Evolutionary conservation across 345 rosid species (phyloP).

Genomic region (Dimocarpus longan): DNA sequence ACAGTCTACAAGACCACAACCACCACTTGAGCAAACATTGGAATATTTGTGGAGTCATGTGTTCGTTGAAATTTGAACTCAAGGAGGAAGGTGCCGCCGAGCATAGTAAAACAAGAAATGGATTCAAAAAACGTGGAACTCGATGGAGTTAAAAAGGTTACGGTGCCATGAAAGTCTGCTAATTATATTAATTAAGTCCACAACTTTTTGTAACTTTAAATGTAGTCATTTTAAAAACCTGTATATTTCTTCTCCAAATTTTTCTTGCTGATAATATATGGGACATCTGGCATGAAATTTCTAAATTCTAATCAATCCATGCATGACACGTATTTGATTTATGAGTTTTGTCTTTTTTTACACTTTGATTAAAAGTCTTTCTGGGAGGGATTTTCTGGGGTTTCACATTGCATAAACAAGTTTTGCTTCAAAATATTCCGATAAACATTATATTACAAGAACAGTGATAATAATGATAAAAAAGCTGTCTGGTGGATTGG

Average conservation of each 20-base stretch:
- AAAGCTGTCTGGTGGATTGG: conserved; percentile 3
- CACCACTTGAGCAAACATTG: no score
- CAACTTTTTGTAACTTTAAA: neutral
- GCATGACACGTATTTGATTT: neutral
- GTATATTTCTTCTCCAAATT: neutral
- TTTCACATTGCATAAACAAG: neutral
- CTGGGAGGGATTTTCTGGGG: neutral
- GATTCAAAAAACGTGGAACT: no score
- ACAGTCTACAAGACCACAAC: no score
- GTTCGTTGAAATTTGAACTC: no score
- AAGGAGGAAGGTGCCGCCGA: no score
- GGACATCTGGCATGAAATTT: no score
- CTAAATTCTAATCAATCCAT: neutral
- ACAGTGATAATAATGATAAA: conserved; percentile 3
- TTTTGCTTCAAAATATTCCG: neutral
- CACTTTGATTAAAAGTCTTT: neutral
- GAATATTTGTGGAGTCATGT: no score
- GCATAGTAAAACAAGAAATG: no score
- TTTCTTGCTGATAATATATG: no score
- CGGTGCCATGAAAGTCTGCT: neutral
- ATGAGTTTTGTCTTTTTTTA: neutral
- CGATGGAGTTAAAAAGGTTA: no score
- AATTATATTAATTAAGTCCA: neutral
- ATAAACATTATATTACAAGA: conserved; percentile 4
- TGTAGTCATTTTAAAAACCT: neutral